phyloP scores from a whole-genome alignment of 2,329 filamentous ascomycete genomes.

The Alternaria triticina region DNA sequence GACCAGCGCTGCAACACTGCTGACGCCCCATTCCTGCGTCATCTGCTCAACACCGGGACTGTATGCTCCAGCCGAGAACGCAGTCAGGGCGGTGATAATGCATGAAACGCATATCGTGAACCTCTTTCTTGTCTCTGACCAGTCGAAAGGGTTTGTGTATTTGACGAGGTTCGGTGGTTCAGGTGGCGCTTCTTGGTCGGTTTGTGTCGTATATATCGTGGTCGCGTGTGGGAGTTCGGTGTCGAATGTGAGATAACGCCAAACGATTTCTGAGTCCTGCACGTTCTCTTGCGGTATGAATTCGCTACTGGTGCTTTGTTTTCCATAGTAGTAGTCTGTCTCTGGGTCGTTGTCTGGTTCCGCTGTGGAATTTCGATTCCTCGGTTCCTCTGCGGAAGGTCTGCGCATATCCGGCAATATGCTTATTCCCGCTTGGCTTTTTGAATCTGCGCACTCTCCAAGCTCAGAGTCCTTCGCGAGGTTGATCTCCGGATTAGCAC shows the following conservation, averaged over 20 bases:
- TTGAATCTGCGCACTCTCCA: slow-evolving; percentile 9
- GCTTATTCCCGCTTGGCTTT: slow-evolving; percentile 40
- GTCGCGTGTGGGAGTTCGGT: slow-evolving; percentile 61
- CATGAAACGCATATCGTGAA: slow-evolving; percentile 77
- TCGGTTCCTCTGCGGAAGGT: not conserved
- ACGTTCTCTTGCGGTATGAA: slow-evolving; percentile 15
- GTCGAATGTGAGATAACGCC: slow-evolving; percentile 68
- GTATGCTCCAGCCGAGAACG: slow-evolving; percentile 82
- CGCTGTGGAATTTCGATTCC: slow-evolving; percentile 16
- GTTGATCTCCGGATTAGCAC: slow-evolving; percentile 44
- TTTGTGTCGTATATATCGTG: slow-evolving; percentile 43
- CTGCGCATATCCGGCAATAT: slow-evolving; percentile 11
- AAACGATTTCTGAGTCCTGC: slow-evolving; percentile 52
- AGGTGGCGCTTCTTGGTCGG: slow-evolving; percentile 54
- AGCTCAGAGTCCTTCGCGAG: slow-evolving; percentile 32
- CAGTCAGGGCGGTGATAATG: slow-evolving; percentile 75
- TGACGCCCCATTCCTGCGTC: slow-evolving; percentile 68
- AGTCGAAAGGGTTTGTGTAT: slow-evolving; percentile 74
- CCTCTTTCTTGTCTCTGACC: slow-evolving; percentile 73
- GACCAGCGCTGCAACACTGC: slow-evolving; percentile 68
- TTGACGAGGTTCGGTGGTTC: slow-evolving; percentile 68
- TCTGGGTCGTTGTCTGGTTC: slow-evolving; percentile 14
- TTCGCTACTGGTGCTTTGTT: slow-evolving; percentile 15
- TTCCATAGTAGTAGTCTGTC: slow-evolving; percentile 22
- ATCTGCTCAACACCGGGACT: slow-evolving; percentile 72